Evolutionary conservation across 768 basidiomycete species (phyloP), one percentile per base, ranked within the genome.

Genomic region (Auricularia heimuer): DNA sequence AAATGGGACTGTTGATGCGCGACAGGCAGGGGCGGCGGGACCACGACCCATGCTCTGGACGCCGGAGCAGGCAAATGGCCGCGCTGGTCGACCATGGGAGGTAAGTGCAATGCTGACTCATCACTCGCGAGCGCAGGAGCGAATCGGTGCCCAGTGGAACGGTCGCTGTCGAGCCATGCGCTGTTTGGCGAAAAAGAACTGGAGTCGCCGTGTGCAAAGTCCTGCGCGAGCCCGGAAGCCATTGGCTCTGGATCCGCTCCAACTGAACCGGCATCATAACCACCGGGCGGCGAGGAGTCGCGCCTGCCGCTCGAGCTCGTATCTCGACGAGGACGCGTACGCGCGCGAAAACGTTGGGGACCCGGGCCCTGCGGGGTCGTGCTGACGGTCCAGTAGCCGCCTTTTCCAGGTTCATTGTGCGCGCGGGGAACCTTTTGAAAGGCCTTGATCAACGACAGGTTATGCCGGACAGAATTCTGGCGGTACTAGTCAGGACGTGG

Each of bases 351-450:
- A 2, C 47, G 47, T 21, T 51, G 47, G 18, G 47, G 47, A 1
- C 47, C 47, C 21, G 47, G 47, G 18, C 47, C 47, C 47, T 51
- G 47, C 10, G 47, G 47, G 16, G 6, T 18, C 4, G 21, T 16
- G 16, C 47, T 51, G 47, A 51, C 47, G 47, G 47, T 51, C 56
- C 56, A 60, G 34, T 60, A 89, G 45, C 76, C 80, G 1, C 88
- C 88, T 67, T 88, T 88, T 0, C 88, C 87, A 0, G 86, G 86
- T 69, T 88, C 86, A 0, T 83, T 85, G 63, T 87, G 82, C 0
- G 86, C 84, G 12, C 87, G 80, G 1, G 78, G 75, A 1, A 79
- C 75, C n/a, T 79, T 77, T 18, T 73, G 70, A 73, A 90, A 90
- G n/a, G 83, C 79, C 54, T 82, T 80, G 65, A 82, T 79, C n/a